Evolutionary conservation across 345 rosid genomes (phyloP).

Genomic region (Hibiscus tridactylites): DNA sequence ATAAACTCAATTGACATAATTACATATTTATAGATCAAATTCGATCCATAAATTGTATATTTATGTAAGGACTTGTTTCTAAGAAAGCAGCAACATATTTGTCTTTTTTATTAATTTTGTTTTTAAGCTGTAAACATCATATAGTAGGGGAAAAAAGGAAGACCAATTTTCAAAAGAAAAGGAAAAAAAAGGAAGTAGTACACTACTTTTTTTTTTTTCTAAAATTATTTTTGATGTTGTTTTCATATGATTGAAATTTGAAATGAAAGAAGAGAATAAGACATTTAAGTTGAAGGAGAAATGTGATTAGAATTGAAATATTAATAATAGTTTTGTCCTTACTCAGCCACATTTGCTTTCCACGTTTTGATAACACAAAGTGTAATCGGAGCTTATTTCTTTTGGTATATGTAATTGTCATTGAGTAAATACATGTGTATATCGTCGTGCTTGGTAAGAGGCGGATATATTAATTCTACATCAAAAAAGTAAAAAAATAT

Average conservation of each 20-base stretch:
- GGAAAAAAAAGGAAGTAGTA: not conserved
- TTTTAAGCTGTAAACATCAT: not conserved
- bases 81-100: not conserved
- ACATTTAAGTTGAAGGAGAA: not conserved
- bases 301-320: not conserved
- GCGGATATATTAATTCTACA: no score
- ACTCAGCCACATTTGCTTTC: no score
- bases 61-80: not conserved
- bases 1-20: no score
- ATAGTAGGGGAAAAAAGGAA: not conserved
- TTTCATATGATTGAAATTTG: not conserved
- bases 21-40: no score
- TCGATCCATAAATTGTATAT: no score
- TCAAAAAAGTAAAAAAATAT: no score
- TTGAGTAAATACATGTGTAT: no score
- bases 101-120: not conserved
- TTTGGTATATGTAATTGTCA: no score
- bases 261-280: not conserved
- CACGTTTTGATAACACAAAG: no score
- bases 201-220: not conserved
- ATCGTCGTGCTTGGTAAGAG: no score
- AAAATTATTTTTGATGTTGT: not conserved
- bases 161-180: no score
- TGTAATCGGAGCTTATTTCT: no score
- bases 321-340: not conserved